Evolutionary conservation across 352 stramenopile genomes (phyloP).

Genomic region (Elongisporangium prolatum): DNA sequence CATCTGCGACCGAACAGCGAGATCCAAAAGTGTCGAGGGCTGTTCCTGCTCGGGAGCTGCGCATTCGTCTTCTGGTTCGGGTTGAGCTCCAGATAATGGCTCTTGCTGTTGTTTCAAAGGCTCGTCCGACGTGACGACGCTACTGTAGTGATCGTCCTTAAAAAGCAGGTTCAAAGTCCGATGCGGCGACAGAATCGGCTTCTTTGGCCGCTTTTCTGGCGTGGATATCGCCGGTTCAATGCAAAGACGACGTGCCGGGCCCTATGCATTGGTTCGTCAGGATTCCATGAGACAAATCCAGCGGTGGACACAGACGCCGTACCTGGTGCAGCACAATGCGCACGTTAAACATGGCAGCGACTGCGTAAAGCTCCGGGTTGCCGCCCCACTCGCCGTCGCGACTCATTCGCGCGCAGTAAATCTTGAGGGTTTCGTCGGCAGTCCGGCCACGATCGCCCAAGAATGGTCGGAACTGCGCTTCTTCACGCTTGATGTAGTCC

Average conservation of each 20-base stretch:
- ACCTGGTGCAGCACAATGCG: conserved; percentile 58
- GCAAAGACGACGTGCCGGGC: conserved; percentile 32
- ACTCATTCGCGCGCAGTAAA: conserved; percentile 46
- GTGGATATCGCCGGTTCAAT: conserved; percentile 28
- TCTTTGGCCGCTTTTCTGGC: conserved; percentile 9
- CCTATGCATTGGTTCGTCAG: conserved; percentile 3
- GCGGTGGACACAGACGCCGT: background rate
- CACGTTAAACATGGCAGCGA: conserved; percentile 47
- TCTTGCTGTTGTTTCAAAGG: conserved; percentile 16
- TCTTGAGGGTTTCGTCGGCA: conserved; percentile 11
- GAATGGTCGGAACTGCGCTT: conserved; percentile 38
- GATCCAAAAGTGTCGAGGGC: too few species aligned
- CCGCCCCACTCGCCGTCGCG: conserved; percentile 52
- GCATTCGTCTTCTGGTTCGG: too few species aligned
- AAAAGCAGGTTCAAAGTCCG: conserved; percentile 43
- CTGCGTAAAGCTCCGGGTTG: conserved; percentile 56
- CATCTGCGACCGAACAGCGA: too few species aligned
- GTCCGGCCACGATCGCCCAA: conserved; percentile 9
- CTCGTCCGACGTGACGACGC: conserved; percentile 9
- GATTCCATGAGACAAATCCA: background rate
- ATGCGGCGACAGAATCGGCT: conserved; percentile 13
- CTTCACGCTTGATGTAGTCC: conserved; percentile 36
- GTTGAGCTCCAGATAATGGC: conserved; percentile 1
- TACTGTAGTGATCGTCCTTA: conserved; percentile 51
- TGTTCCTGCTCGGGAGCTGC: too few species aligned